phyloP scores from a whole-genome alignment of 1,139 yeast genomes.

The Sugiyamaella castrensis region DNA sequence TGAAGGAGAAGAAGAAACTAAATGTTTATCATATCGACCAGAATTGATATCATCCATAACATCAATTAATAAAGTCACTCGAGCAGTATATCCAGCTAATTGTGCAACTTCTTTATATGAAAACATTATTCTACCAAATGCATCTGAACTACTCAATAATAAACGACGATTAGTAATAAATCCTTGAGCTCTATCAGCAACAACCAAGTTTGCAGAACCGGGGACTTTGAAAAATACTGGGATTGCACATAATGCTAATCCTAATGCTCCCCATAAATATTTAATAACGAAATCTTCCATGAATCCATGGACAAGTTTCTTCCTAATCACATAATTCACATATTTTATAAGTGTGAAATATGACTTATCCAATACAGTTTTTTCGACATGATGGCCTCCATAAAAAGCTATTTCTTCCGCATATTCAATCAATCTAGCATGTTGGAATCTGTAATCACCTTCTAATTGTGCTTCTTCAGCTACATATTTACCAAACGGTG shows the following conservation, averaged over 20 bases:
- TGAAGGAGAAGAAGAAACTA: slow-evolving; percentile 28
- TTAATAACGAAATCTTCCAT: slow-evolving; percentile 68
- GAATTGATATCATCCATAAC: slow-evolving; percentile 55
- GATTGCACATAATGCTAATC: slow-evolving; percentile 79
- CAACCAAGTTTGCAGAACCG: slow-evolving; percentile 35
- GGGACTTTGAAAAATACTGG: slow-evolving; percentile 78
- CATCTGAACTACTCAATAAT: slow-evolving; percentile 79
- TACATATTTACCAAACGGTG: slow-evolving; percentile 84
- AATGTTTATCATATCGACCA: slow-evolving; percentile 33
- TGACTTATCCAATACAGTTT: slow-evolving; percentile 72
- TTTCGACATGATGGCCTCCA: slow-evolving; percentile 77
- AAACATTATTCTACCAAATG: slow-evolving; percentile 82
- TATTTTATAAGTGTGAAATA: slow-evolving; percentile 81
- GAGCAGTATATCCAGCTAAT: slow-evolving; percentile 76
- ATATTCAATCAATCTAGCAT: slow-evolving; percentile 73
- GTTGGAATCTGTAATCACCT: slow-evolving; percentile 80
- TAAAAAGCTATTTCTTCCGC: slow-evolving; percentile 86
- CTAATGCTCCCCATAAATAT: slow-evolving; percentile 95
- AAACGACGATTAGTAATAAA: slow-evolving; percentile 90
- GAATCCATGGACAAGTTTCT: slow-evolving; percentile 71
- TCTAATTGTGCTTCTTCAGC: slow-evolving; percentile 76
- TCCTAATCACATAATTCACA: slow-evolving; percentile 72
- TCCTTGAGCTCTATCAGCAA: slow-evolving; percentile 43
- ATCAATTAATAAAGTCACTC: slow-evolving; percentile 69
- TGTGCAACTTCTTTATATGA: slow-evolving; percentile 83